Percentiles rank a stretch among this genome's conserved stretches.
Evolutionary conservation across 2,329 filamentous ascomycete species (phyloP).

Genomic region (Cercospora brassicicola): DNA sequence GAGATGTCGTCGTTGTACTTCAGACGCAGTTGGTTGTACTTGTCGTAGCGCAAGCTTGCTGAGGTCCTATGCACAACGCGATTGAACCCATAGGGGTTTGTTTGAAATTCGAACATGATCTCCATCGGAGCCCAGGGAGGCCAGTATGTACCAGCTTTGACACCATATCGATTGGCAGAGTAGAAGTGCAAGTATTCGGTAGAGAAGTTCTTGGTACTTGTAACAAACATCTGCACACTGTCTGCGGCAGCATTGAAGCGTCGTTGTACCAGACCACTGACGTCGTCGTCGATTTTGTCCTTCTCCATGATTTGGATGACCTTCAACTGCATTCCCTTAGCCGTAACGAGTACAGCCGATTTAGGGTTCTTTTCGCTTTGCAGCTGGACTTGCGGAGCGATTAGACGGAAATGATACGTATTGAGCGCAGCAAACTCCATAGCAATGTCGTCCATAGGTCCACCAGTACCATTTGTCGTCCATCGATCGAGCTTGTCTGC

Average conservation of each 20-base stretch:
- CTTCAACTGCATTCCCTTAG: conserved; percentile 97
- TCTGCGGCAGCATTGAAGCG: conserved; percentile 95
- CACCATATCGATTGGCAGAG: conserved; percentile 88
- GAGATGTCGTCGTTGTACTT: conserved; percentile 96
- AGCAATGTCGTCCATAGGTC: conserved; percentile 68
- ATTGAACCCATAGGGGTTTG: conserved; percentile 96
- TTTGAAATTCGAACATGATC: conserved; percentile 94
- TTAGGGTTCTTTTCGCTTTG: conserved; percentile 98
- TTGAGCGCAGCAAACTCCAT: conserved; percentile 88
- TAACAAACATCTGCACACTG: conserved; percentile 96
- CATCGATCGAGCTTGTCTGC: conserved; percentile 48
- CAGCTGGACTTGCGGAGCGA: conserved; percentile 95
- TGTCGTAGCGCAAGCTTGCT: conserved; percentile 90
- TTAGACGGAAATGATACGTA: conserved; percentile 89
- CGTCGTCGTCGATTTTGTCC: conserved; percentile 82
- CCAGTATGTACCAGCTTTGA: conserved; percentile 81
- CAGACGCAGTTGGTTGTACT: conserved; percentile 93
- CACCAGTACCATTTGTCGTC: conserved; percentile 23
- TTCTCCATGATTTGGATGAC: conserved; percentile 98
- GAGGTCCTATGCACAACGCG: conserved; percentile 96
- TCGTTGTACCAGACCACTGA: conserved; percentile 92
- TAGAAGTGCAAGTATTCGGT: conserved; percentile 87
- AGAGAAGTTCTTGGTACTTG: conserved; percentile 85
- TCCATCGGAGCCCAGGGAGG: conserved; percentile 98
- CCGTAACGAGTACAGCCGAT: conserved; percentile 92